These are phyloP conservation scores for Haplosporangium gracile DNA, from an alignment of 192 early-diverging fungal genomes.

Conservation along the genomic window DNA sequence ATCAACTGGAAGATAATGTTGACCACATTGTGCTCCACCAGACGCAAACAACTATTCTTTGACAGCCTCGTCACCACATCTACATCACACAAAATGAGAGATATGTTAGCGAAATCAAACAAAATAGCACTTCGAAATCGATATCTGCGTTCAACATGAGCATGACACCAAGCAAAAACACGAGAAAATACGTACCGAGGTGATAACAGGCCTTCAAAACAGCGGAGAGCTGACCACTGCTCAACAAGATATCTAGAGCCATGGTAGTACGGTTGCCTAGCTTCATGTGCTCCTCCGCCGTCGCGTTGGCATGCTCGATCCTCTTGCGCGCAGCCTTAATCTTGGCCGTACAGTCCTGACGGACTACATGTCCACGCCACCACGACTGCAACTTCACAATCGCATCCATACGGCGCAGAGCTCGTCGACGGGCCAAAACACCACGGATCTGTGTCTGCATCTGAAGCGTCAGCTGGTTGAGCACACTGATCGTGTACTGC, in stretches of 20 bases:
- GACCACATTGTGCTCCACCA: conserved; percentile 58
- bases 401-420: conserved; percentile 12
- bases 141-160: too few species aligned
- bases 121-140: not conserved
- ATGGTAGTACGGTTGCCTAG: conserved; percentile 58
- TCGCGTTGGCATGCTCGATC: conserved; percentile 56
- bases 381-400: conserved; percentile 53
- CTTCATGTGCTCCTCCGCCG: conserved; percentile 60
- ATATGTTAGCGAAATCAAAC: not conserved
- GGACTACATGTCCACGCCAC: conserved; percentile 55
- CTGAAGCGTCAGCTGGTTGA: conserved; percentile 12
- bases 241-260: conserved; percentile 56
- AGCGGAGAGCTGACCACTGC: conserved; percentile 57
- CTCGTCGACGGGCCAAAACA: conserved; percentile 32
- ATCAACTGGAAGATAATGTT: conserved; percentile 57
- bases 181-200: conserved; percentile 30
- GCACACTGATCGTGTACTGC: not conserved
- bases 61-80: conserved; percentile 57
- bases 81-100: not conserved
- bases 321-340: conserved; percentile 49
- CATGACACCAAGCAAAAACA: not conserved
- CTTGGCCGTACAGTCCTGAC: conserved; percentile 46
- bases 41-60: conserved; percentile 56
- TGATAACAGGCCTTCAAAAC: conserved; percentile 61
- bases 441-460: conserved; percentile 51